Evolutionary conservation across 768 basidiomycete genomes (phyloP).

Genomic region (Serendipita vermifera): DNA sequence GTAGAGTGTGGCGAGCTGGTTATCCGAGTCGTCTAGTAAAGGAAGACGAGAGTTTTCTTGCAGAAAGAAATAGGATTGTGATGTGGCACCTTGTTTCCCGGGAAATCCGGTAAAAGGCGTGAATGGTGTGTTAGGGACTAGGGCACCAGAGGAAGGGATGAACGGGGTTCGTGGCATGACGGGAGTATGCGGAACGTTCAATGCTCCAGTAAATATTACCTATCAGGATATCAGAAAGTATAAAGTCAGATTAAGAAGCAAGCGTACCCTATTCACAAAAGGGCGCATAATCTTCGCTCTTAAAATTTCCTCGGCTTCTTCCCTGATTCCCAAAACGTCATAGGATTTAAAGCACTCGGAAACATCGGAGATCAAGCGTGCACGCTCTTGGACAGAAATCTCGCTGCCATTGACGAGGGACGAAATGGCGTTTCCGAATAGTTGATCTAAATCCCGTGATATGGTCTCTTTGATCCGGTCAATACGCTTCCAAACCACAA

Average conservation of each 20-base stretch:
- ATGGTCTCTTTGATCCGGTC: constrained; percentile 74
- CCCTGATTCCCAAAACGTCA: constrained; percentile 66
- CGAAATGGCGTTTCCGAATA: constrained; percentile 53
- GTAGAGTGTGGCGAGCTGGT: constrained; percentile 63
- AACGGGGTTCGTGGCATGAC: constrained; percentile 67
- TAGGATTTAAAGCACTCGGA: constrained; percentile 72
- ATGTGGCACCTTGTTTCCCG: constrained; percentile 30
- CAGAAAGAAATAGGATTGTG: constrained; percentile 23
- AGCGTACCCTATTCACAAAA: constrained; percentile 61
- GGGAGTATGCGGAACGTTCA: constrained; percentile 58
- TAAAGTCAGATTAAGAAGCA: background rate
- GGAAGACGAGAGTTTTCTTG: constrained; percentile 28
- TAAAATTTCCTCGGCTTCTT: constrained; percentile 80
- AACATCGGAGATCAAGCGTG: constrained; percentile 50
- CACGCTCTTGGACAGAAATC: constrained; percentile 45
- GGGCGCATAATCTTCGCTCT: constrained; percentile 54
- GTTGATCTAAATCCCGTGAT: constrained; percentile 71
- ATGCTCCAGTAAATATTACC: constrained; percentile 63
- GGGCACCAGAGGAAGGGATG: constrained; percentile 31
- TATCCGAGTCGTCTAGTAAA: constrained; percentile 51
- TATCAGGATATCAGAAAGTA: constrained; percentile 22
- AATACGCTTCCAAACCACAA: constrained; percentile 43
- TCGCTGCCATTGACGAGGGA: constrained; percentile 25
- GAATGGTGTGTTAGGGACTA: constrained; percentile 44
- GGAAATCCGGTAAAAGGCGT: constrained; percentile 38